Percentiles rank a stretch among this genome's conserved stretches.
Conservation (phyloP, 257 asterid species). For the Solanum dulcamara region DNA sequence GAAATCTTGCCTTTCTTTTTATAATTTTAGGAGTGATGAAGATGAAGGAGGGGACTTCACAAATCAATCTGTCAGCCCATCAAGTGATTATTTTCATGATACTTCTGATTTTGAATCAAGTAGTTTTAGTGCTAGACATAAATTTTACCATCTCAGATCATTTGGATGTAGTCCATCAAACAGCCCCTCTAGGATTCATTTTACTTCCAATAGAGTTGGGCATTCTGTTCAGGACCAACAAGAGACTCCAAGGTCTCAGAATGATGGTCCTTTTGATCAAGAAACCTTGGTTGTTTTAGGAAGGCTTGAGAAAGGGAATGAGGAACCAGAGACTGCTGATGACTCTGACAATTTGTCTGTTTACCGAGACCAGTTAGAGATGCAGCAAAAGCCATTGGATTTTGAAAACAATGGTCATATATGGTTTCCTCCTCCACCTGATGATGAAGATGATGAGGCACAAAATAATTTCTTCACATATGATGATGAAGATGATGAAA, state of each 20-base stretch:
- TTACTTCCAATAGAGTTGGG: conserved; percentile 43
- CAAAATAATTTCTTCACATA: conserved; percentile 53
- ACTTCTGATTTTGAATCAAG: conserved; percentile 66
- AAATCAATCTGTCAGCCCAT: conserved; percentile 38
- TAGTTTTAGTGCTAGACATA: conserved; percentile 68
- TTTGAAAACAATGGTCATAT: conserved; percentile 62
- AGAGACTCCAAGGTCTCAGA: conserved; percentile 32
- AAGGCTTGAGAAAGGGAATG: conserved; percentile 39
- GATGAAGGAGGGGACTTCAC: conserved; percentile 63
- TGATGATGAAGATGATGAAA: conserved; percentile 77
- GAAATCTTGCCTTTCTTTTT: neutral
- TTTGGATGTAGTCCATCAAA: conserved; percentile 71
- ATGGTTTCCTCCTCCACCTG: conserved; percentile 91
- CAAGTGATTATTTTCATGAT: conserved; percentile 49
- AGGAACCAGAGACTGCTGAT: conserved; percentile 27
- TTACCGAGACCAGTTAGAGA: conserved; percentile 27
- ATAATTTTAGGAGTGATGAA: conserved; percentile 58
- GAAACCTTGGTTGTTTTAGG: conserved; percentile 41
- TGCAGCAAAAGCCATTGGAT: conserved; percentile 36
- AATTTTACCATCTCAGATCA: conserved; percentile 46
- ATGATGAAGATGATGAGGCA: conserved; percentile 35
- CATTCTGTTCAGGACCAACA: conserved; percentile 51
- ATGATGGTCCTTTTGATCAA: conserved; percentile 30
- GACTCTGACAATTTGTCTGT: conserved; percentile 17
- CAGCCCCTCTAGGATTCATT: conserved; percentile 69